Evolutionary conservation across 2,329 filamentous ascomycete genomes (phyloP).

Genomic region (Huntiella abstrusa): DNA sequence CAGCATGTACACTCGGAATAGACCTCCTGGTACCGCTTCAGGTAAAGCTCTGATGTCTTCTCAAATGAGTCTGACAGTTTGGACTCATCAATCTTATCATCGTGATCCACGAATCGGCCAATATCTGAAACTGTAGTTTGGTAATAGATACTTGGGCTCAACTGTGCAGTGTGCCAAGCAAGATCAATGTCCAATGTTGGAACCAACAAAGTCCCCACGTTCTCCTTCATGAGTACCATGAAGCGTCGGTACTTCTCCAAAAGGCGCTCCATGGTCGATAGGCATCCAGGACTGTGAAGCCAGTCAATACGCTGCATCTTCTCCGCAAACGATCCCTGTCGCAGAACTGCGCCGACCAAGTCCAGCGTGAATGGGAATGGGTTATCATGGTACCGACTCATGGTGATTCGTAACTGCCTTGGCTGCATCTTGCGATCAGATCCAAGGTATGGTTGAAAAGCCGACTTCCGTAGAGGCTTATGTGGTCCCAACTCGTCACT

Average conservation of each 20-base stretch:
- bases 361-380: conserved; percentile 45
- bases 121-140: conserved; percentile 29
- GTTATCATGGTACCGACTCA: conserved; percentile 54
- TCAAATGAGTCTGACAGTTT: conserved; percentile 47
- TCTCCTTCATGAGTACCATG: conserved; percentile 33
- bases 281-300: conserved; percentile 51
- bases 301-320: conserved; percentile 63
- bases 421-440: not conserved
- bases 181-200: conserved; percentile 60
- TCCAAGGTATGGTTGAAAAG: too few species aligned
- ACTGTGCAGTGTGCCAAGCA: conserved; percentile 67
- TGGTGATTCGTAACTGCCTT: conserved; percentile 37
- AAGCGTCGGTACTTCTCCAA: conserved; percentile 48
- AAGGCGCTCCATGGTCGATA: conserved; percentile 44
- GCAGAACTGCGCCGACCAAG: conserved; percentile 43
- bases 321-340: conserved; percentile 48
- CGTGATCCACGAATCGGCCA: conserved; percentile 52
- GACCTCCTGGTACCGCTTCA: conserved; percentile 41
- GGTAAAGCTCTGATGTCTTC: conserved; percentile 54
- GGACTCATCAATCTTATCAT: conserved; percentile 62
- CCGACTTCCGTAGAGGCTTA: not conserved
- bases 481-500: not conserved
- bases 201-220: conserved; percentile 33
- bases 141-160: conserved; percentile 45
- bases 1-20: conserved; percentile 68